Base-by-base conservation (phyloP, 352 stramenopile species). In the Pythium brassicae region DNA sequence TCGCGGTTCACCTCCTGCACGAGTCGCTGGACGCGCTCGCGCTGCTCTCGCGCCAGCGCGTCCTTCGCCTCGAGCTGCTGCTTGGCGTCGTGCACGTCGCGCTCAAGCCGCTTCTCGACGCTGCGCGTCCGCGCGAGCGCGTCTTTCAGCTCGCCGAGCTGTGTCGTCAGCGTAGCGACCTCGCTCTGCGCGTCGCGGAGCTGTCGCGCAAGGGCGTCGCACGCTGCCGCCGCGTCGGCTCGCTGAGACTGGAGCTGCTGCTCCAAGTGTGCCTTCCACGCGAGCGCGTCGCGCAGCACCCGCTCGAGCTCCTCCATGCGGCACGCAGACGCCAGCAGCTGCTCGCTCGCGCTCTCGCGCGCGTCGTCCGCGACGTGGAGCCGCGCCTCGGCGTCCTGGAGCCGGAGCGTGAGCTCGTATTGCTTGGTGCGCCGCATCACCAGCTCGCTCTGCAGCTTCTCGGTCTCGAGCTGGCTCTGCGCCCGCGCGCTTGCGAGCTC, bases 391-490 rank as follows among this genome's bases (percentile, higher is more conserved):
- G 70, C 66, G 10, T 85, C 72, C 55, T 90, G 83, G 12, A 92
- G 60, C 40, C 80, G 72, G 11, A 89, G 58, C 23, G 79, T 85
- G 17, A 92, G 71, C n/a, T 92, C 83, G 53, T 89, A 92, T 46
- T 92, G 79, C 43, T 86, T 88, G 50, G 82, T 89, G 15, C 83
- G 72, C 1, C 83, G 68, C 70, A 86, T 76, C 0, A 90, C 73
- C 0, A 92, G 59, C 67, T 92, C 83, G 12, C 64, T 82, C 53
- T 90, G 76, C 34, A 86, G 65, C 39, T 80, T 76, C 20, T 90
- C 79, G 4, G 86, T 69, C 57, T 86, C 68, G 27, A 88, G 57
- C 34, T 87, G 72, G n/a, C 76, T 68, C 17, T 71, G 64, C n/a
- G 82, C 45, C 7, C 72, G 74, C 44, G 66, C 67, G 9, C 51